phyloP scores from a whole-genome alignment of 108 stramenopile genomes.

The Fragilaria crotonensis region DNA sequence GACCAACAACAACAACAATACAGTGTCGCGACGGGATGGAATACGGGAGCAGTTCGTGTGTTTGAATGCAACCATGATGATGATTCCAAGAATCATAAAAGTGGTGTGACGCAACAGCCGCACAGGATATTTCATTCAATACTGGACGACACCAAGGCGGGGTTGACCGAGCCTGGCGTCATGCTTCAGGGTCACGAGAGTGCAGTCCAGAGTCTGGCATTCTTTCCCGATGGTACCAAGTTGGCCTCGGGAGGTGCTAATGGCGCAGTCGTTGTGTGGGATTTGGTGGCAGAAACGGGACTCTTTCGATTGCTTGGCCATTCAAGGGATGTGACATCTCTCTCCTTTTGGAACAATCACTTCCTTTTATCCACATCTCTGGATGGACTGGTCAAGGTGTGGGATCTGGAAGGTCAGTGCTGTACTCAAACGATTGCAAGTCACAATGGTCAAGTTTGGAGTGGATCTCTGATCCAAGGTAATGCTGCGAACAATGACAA shows the following conservation, averaged over 20 bases:
- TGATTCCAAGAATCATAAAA: background rate
- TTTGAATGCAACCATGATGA: conserved; percentile 36
- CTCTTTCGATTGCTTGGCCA: conserved; percentile 89
- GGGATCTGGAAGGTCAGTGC: conserved; percentile 94
- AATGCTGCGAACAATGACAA: conserved; percentile 8
- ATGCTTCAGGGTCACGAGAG: conserved; percentile 50
- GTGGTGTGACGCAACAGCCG: conserved; percentile 9
- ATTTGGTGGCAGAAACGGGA: conserved; percentile 89
- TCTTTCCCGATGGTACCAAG: conserved; percentile 36
- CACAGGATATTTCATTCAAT: conserved; percentile 45
- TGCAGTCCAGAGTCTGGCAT: conserved; percentile 55
- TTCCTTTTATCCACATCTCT: conserved; percentile 75
- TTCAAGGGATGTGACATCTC: conserved; percentile 83
- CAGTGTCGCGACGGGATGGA: conserved; percentile 88
- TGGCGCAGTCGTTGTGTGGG: conserved; percentile 93
- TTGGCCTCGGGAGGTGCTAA: conserved; percentile 81
- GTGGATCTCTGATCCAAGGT: background rate
- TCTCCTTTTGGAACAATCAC: conserved; percentile 66
- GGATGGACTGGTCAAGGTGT: conserved; percentile 96
- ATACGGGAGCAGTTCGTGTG: conserved; percentile 74
- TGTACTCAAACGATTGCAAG: conserved; percentile 95
- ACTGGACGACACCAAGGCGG: conserved; percentile 19
- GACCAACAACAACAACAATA: no score
- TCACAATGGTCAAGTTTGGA: conserved; percentile 29
- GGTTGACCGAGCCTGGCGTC: background rate